Conservation (phyloP, 2,329 filamentous ascomycete genomes). For the Diaporthe vexans region DNA sequence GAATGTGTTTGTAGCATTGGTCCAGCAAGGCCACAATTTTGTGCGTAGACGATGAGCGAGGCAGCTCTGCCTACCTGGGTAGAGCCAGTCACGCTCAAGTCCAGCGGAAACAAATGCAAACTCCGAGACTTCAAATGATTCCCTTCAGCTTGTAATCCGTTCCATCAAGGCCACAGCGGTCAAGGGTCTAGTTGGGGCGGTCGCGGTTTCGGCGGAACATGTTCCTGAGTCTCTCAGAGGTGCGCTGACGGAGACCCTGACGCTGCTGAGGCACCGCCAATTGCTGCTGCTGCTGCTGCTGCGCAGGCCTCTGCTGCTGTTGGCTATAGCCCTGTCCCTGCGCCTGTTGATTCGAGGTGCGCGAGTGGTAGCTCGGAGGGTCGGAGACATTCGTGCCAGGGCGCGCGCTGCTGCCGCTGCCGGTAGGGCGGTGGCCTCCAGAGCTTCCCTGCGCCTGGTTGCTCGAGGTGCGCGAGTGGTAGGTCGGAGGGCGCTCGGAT, state of each 20-base stretch:
- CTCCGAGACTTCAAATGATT: neutral
- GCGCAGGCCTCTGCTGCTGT: neutral
- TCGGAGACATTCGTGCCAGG: neutral
- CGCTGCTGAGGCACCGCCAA: neutral
- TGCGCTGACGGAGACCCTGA: neutral
- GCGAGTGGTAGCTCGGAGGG: slow-evolving; percentile 2
- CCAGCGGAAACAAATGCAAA: neutral
- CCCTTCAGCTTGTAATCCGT: neutral
- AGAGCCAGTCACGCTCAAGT: neutral
- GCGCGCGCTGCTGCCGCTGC: neutral
- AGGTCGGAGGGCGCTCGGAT: neutral
- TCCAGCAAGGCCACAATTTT: neutral
- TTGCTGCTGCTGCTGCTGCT: neutral
- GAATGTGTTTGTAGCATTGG: neutral
- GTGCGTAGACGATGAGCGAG: neutral
- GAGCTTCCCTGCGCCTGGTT: neutral
- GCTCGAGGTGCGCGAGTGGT: neutral
- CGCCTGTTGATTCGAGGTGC: neutral
- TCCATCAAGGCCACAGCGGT: neutral
- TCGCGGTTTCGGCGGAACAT: neutral
- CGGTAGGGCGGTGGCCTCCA: neutral
- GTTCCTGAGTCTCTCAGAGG: neutral
- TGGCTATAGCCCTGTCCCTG: neutral
- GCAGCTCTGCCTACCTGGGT: neutral
- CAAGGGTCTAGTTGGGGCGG: neutral